A percentile compares a stretch with the other conserved stretches of the same genome.
phyloP scores from a whole-genome alignment of 2,329 filamentous ascomycete species.

The Talaromyces sp. region DNA sequence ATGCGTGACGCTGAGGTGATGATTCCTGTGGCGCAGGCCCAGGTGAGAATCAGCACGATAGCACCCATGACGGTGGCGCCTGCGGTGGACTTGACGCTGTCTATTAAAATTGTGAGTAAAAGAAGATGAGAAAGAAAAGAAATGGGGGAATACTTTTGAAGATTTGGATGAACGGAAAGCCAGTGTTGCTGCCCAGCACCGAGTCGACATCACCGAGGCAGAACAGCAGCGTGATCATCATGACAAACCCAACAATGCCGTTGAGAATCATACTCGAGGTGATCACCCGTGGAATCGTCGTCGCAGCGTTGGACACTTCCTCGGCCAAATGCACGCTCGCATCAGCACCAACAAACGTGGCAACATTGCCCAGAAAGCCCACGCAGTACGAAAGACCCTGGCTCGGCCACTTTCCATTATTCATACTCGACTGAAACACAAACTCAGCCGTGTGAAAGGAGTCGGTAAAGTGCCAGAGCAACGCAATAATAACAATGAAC shows the following conservation, averaged over 20 bases:
- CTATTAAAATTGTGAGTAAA: conserved; percentile 9
- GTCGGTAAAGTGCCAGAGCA: conserved; percentile 31
- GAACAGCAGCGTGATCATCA: conserved; percentile 51
- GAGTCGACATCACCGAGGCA: conserved; percentile 45
- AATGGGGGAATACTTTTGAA: conserved; percentile 38
- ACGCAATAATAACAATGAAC: conserved; percentile 38
- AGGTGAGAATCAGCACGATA: conserved; percentile 19
- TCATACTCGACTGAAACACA: conserved; percentile 37
- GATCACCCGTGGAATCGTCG: conserved; percentile 47
- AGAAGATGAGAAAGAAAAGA: conserved; percentile 27
- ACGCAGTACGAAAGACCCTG: conserved; percentile 34
- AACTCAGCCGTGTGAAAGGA: conserved; percentile 32
- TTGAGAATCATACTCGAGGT: conserved; percentile 47
- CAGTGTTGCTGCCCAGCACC: conserved; percentile 40
- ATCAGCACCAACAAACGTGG: conserved; percentile 34
- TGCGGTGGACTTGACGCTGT: conserved; percentile 15
- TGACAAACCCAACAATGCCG: conserved; percentile 48
- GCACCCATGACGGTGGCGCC: conserved; percentile 21
- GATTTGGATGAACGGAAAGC: conserved; percentile 55
- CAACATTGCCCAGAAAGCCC: conserved; percentile 35
- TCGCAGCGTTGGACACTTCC: conserved; percentile 41
- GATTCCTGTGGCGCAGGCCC: conserved; percentile 20
- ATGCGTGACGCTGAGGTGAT: conserved; percentile 33
- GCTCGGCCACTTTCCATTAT: conserved; percentile 36
- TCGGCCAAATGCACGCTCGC: conserved; percentile 31